phyloP scores from a whole-genome alignment of 2,329 filamentous ascomycete species.

The Dothistroma pini region DNA sequence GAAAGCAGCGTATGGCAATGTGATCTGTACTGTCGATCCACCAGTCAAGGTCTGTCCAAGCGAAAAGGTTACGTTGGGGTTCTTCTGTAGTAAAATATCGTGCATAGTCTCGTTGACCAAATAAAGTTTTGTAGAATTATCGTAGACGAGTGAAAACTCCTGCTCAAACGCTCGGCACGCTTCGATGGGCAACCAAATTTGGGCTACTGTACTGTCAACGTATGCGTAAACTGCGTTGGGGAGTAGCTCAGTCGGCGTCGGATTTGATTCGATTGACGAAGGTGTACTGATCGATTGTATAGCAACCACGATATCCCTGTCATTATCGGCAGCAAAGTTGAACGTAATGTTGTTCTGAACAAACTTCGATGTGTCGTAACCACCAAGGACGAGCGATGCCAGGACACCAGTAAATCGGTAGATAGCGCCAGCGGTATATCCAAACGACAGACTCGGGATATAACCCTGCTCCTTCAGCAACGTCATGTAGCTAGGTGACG shows the following conservation, averaged over 20 bases:
- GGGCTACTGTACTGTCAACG: constrained; percentile 49
- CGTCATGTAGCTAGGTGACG: constrained; percentile 52
- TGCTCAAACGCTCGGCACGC: constrained; percentile 63
- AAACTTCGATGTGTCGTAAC: constrained; percentile 64
- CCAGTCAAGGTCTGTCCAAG: constrained; percentile 38
- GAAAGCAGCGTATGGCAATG: constrained; percentile 49
- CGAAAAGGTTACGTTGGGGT: constrained; percentile 45
- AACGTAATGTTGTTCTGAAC: constrained; percentile 60
- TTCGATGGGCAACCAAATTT: constrained; percentile 47
- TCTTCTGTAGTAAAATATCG: constrained; percentile 45
- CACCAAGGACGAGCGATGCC: constrained; percentile 60
- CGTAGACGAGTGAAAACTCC: constrained; percentile 62
- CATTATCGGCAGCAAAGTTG: constrained; percentile 53
- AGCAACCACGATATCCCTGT: constrained; percentile 59
- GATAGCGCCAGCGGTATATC: constrained; percentile 70
- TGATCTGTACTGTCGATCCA: constrained; percentile 42
- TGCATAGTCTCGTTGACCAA: constrained; percentile 57
- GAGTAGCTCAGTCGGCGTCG: constrained; percentile 37
- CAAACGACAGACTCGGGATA: constrained; percentile 70
- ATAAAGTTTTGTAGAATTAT: constrained; percentile 62
- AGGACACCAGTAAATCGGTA: constrained; percentile 51
- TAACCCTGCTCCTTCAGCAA: constrained; percentile 53
- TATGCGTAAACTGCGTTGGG: constrained; percentile 41
- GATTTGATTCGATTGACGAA: constrained; percentile 27
- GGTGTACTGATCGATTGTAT: constrained; percentile 41